Base-by-base conservation (phyloP, 2,329 filamentous ascomycete genomes). In the Nannizziopsis barbatae region DNA sequence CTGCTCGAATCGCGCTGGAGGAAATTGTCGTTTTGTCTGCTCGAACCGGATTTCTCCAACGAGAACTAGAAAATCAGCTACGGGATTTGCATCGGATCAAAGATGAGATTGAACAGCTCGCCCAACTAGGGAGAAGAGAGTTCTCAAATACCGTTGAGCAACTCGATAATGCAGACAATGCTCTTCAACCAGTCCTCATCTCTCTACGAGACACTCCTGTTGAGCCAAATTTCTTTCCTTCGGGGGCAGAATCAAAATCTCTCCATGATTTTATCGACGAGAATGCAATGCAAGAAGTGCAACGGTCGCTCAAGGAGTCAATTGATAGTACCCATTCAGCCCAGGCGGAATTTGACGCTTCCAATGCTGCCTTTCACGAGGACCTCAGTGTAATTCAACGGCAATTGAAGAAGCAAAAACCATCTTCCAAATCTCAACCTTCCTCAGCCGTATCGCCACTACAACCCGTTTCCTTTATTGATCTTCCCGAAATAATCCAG, bases 21-120 rank as follows among this genome's bases (percentile, higher is more conserved):
- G 83, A 92, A 56, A 82, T 81, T 42, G 81, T 86, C 46, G 74
- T 89, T 8, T 74, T 93, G 3, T 76, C 76, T 17, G 80, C 85
- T 6, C 75, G 84, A 57, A 79, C 81, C 0, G 73, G 71, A n/a
- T 87, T 86, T 60, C 65, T 89, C 5, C 76, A 75, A 44, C 72
- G 71, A 8, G 79, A 79, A 36, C 77, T 87, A 50, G 68, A 67
- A 42, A 67, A 65, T 27, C 70, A 73, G 52, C 55, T 73, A n/a
- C 65, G 65, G 10, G 56, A 71, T 11, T 59, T 73, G 17, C 66
- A 67, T 40, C 60, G 61, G 44, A 66, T 74, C 14, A 66, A 68
- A 45, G 60, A 62, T 32, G 68, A 69, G 55, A 62, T 72, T 3
- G 67, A 70, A 53, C 61, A 66, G 15, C 64, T 68, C 31, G 69